Evolutionary conservation across 805 yeast species (phyloP), one percentile per base, ranked within the genome.

Genomic region (Sporopachydermia lactativora): DNA sequence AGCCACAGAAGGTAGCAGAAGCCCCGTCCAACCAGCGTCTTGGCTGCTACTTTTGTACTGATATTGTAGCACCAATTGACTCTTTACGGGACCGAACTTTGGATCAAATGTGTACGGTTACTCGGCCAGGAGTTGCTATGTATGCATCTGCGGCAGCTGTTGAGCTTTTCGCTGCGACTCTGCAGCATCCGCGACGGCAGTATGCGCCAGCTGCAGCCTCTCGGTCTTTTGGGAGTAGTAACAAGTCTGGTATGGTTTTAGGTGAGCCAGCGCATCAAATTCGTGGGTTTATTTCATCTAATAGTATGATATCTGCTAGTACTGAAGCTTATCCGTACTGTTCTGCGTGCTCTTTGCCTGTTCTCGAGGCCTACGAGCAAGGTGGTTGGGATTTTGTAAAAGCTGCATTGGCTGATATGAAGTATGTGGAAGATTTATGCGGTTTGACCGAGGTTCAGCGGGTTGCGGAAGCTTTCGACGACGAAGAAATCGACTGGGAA

Each of bases 61-160:
- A 92, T 55, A 88, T 92, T 5, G 85, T 85, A 40, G 97, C 96
- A 0, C 98, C 99, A 0, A 65, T 75, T 2, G 95, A 92, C 55
- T 80, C 94, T 43, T 60, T 84, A n/a, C 68, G 83, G 0, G 94
- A 86, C 52, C 67, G 95, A 40, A 82, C 96, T 0, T 62, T 92
- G 42, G 99, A 92, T 59, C 97, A 92, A 58, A 92, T 92, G 96
- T 92, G 99, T 54, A 92, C 99, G 0, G 98, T 92, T 1, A 92
- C 98, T 0, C 66, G 98, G 35, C 97, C 99, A 0, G 98, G 99
- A 1, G 88, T 81, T 1, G 95, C 99, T 0, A 62, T 81, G 50
- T 62, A 85, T 59, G 96, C 97, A 0, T 73, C 95, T 0, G 75
- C 96, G 0, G 61, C 78, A 31, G 94, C 94, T 0, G 94, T 83